Percentiles rank a stretch among this genome's conserved stretches.
phyloP scores from a whole-genome alignment of 306 rosid genomes.

The Purshia tridentata region DNA sequence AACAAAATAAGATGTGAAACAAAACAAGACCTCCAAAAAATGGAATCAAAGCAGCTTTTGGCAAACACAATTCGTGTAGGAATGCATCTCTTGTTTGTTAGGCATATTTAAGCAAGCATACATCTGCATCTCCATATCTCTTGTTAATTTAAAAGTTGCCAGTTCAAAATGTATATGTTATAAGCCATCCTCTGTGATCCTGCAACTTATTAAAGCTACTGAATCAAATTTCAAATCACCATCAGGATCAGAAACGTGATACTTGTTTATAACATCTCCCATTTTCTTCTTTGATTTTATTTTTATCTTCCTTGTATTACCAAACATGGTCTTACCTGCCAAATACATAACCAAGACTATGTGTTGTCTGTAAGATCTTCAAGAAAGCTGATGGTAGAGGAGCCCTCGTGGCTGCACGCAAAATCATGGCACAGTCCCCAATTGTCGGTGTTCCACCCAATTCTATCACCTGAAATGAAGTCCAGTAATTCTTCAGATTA shows the following conservation, averaged over 20 bases:
- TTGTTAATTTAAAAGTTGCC: neutral
- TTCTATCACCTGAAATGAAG: conserved; percentile 65
- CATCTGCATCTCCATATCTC: too few relatives aligned
- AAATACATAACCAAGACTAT: conserved; percentile 75
- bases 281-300: neutral
- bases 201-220: neutral
- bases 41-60: neutral
- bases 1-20: conserved; percentile 15
- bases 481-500: conserved; percentile 25
- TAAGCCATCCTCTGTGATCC: neutral
- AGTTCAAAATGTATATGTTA: neutral
- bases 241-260: neutral
- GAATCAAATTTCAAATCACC: neutral
- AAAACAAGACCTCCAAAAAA: conserved; percentile 10
- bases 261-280: neutral
- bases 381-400: conserved; percentile 87
- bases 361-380: conserved; percentile 81
- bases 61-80: neutral
- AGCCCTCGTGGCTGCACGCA: conserved; percentile 85
- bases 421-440: conserved; percentile 86
- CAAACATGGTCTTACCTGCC: conserved; percentile 67
- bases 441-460: conserved; percentile 89
- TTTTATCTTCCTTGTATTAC: conserved; percentile 1
- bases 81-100: too few relatives aligned
- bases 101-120: too few relatives aligned